Evolutionary conservation across 2,329 filamentous ascomycete genomes (phyloP).

Genomic region (Chaetomium olivaceum): DNA sequence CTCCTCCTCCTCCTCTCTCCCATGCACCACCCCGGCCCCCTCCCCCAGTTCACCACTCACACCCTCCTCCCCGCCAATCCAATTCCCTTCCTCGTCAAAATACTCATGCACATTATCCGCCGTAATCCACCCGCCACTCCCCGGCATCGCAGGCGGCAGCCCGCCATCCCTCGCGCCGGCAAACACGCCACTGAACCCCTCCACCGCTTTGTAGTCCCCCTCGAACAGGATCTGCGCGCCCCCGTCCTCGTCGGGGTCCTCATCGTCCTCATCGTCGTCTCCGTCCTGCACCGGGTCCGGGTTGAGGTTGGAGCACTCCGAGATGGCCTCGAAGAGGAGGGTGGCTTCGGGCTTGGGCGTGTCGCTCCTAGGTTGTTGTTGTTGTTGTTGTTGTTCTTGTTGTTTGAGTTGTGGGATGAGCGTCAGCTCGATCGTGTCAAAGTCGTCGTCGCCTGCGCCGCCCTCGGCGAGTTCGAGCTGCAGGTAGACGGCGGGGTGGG

Average conservation of each 20-base stretch:
- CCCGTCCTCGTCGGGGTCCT: slow-evolving; percentile 50
- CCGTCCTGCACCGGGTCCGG: slow-evolving; percentile 65
- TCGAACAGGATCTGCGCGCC: slow-evolving; percentile 52
- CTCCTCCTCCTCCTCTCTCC: slow-evolving; percentile 26
- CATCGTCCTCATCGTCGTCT: slow-evolving; percentile 58
- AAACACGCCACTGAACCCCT: slow-evolving; percentile 59
- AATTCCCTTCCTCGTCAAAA: slow-evolving; percentile 79
- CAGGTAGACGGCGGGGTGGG: slow-evolving; percentile 61
- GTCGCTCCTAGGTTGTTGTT: too few relatives aligned
- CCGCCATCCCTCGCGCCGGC: slow-evolving; percentile 42
- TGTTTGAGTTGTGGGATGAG: slow-evolving; percentile 53
- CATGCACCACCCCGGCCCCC: slow-evolving; percentile 31
- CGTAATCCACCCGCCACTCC: slow-evolving; percentile 83
- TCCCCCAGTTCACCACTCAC: slow-evolving; percentile 38
- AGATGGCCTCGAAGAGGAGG: slow-evolving; percentile 68
- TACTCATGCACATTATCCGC: slow-evolving; percentile 86
- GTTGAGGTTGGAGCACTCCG: slow-evolving; percentile 73
- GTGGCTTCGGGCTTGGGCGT: slow-evolving; percentile 39
- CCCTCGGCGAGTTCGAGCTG: slow-evolving; percentile 65
- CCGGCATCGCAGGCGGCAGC: slow-evolving; percentile 67
- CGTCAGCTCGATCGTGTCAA: slow-evolving; percentile 66
- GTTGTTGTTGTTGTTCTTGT: slow-evolving; percentile 23
- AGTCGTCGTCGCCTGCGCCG: slow-evolving; percentile 61
- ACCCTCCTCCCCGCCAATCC: slow-evolving; percentile 54
- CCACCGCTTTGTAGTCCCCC: slow-evolving; percentile 54